Percentiles rank a stretch among this genome's conserved stretches.
phyloP scores from a whole-genome alignment of 2,329 filamentous ascomycete species.

The Ploettnerulaceae sp. region DNA sequence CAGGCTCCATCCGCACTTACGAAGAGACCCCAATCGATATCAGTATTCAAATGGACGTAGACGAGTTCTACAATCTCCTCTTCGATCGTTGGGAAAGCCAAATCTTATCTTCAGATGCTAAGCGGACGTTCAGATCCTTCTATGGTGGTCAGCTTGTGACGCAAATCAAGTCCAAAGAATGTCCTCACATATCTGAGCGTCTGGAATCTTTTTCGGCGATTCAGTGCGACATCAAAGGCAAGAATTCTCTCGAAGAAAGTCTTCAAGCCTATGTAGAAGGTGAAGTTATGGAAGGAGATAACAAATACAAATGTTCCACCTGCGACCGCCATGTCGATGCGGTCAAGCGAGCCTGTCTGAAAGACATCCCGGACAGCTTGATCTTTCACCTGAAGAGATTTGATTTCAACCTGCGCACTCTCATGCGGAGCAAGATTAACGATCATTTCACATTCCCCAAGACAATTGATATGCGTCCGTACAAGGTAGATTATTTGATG shows the following conservation, averaged over 20 bases:
- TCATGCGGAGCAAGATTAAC: constrained; percentile 88
- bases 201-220: constrained; percentile 91
- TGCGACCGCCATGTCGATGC: constrained; percentile 89
- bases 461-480: constrained; percentile 80
- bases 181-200: constrained; percentile 85
- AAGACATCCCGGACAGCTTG: constrained; percentile 86
- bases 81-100: constrained; percentile 90
- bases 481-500: constrained; percentile 80
- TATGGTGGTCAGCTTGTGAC: constrained; percentile 91
- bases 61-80: constrained; percentile 93
- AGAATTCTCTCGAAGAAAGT: constrained; percentile 76
- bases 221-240: constrained; percentile 94
- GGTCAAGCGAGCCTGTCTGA: constrained; percentile 86
- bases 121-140: constrained; percentile 70
- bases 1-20: constrained; percentile 73
- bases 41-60: constrained; percentile 92
- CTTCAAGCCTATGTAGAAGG: constrained; percentile 93
- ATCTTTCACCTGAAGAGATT: constrained; percentile 94
- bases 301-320: constrained; percentile 94
- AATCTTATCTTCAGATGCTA: constrained; percentile 61
- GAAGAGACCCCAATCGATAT: constrained; percentile 82
- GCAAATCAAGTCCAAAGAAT: constrained; percentile 93
- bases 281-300: constrained; percentile 95
- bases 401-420: constrained; percentile 71
- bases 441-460: constrained; percentile 87